A percentile compares a stretch with the other conserved stretches of the same genome.
These are phyloP conservation scores for Acer campestre DNA, from an alignment of 345 rosid species.

Conservation along the genomic window DNA sequence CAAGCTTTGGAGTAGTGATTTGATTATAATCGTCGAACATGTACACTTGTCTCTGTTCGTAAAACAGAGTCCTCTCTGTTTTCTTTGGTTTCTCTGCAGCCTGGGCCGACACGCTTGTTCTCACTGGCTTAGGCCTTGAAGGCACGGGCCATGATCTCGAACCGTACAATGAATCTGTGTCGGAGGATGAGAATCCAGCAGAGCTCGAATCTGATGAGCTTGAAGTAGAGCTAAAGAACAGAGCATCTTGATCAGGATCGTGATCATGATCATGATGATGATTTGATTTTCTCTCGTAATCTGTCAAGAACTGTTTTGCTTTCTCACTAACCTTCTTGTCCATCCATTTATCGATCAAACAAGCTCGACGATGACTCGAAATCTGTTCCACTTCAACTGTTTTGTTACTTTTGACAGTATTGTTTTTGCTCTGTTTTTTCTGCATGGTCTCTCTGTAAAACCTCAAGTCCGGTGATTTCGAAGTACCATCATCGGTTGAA, in stretches of 20 bases:
- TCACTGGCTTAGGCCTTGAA: slow-evolving; percentile 46
- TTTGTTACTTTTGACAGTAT: slow-evolving; percentile 16
- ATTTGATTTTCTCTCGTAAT: slow-evolving; percentile 27
- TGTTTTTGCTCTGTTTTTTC: slow-evolving; percentile 35
- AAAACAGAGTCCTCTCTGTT: slow-evolving; percentile 44
- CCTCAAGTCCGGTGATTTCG: slow-evolving; percentile 34
- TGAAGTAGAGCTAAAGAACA: slow-evolving; percentile 66
- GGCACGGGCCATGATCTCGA: slow-evolving; percentile 37
- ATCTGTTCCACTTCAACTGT: slow-evolving; percentile 19
- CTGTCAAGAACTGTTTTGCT: slow-evolving; percentile 20
- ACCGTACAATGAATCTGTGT: slow-evolving; percentile 56
- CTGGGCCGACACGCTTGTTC: slow-evolving; percentile 35
- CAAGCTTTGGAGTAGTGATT: slow-evolving; percentile 35
- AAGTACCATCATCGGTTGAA: slow-evolving; percentile 59
- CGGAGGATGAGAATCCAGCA: slow-evolving; percentile 79
- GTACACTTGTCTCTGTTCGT: slow-evolving; percentile 47
- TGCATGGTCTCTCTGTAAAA: slow-evolving; percentile 43
- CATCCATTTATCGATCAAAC: slow-evolving; percentile 49
- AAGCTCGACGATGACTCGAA: slow-evolving; percentile 35
- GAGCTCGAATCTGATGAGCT: slow-evolving; percentile 81
- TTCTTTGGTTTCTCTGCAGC: slow-evolving; percentile 28
- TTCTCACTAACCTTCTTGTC: slow-evolving; percentile 37
- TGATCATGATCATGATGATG: slow-evolving; percentile 28
- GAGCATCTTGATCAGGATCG: slow-evolving; percentile 49
- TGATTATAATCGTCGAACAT: slow-evolving; percentile 25